Evolutionary conservation across 176 grass and related monocot species (phyloP), one percentile per base, ranked within the genome.

Genomic region (Eleusine indica): DNA sequence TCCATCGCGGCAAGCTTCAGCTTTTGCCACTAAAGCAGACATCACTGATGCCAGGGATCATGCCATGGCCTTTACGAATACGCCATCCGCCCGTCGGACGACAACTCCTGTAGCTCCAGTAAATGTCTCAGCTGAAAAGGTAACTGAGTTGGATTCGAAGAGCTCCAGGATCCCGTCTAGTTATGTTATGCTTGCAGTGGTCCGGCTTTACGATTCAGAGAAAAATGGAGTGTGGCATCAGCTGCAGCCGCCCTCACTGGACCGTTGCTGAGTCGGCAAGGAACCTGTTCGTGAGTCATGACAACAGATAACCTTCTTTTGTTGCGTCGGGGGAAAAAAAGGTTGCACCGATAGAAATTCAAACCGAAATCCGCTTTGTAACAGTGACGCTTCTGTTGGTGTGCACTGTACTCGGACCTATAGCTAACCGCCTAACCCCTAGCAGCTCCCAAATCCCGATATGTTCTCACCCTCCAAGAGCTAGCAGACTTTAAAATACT

Each of bases 151-250:
- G 83, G 83, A 66, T 82, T 82, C 46, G 87, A 71, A 28, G 44
- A 72, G 53, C 77, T 65, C 65, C 46, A 19, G 76, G 72, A 89
- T 85, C 77, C 16, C 1, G 32, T 13, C 70, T 41, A 5, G 41
- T 51, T 74, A 7, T 21, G n/a, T 13, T 0, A 1, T 19, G 52
- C 22, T 8, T 14, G 44, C 44, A 47, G 10, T 10, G 61, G 62
- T 16, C 29, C 1, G 70, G 44, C 80, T 84, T 83, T 88, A 84
- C 68, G 73, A 58, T 79, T 79, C 47, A 66, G 68, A 78, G 16
- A 17, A 43, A 66, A 43, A 66, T 71, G 10, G 57, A 47, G 63
- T 1, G 19, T 60, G 51, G 73, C 73, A 70, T 77, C 82, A 60
- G 39, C 65, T 66, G 52, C 18, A 0, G n/a, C 58, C 47, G 68